These are phyloP conservation scores for Cardiospermum halicacabum DNA, from an alignment of 345 rosid species.

Conservation along the genomic window DNA sequence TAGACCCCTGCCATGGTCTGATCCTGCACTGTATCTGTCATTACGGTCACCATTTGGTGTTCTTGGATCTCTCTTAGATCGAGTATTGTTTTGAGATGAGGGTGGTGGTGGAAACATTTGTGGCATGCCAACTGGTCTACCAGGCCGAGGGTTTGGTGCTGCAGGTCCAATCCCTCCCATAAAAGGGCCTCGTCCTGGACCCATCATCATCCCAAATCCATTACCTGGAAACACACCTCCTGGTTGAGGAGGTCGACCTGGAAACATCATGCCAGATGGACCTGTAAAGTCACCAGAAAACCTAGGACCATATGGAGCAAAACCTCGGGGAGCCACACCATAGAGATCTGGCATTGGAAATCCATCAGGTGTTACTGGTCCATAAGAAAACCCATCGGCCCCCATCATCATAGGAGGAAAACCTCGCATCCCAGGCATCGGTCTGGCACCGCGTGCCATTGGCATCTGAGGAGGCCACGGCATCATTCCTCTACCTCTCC, in stretches of 20 bases:
- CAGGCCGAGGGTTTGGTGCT: conserved; percentile 46
- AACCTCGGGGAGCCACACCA: conserved; percentile 75
- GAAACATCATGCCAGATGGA: conserved; percentile 91
- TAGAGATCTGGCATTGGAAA: conserved; percentile 88
- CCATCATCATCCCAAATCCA: conserved; percentile 95
- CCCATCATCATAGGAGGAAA: conserved; percentile 84
- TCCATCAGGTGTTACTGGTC: conserved; percentile 59
- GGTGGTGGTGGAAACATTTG: conserved; percentile 38
- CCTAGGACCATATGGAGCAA: conserved; percentile 84
- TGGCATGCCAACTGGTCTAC: conserved; percentile 50
- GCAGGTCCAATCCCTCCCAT: conserved; percentile 76
- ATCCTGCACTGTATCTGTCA: conserved; percentile 37
- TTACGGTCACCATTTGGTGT: conserved; percentile 34
- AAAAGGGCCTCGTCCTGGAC: conserved; percentile 72
- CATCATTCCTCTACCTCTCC: conserved; percentile 94
- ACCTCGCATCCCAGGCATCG: conserved; percentile 84
- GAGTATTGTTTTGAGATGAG: conserved; percentile 37
- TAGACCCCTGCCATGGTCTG: conserved; percentile 50
- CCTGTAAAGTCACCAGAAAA: conserved; percentile 88
- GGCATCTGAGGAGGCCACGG: conserved; percentile 97
- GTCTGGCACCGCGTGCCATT: conserved; percentile 71
- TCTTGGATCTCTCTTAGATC: conserved; percentile 52
- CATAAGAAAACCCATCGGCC: conserved; percentile 74
- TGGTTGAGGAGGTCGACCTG: conserved; percentile 87
- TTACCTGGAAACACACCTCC: conserved; percentile 68